A percentile compares a stretch with the other conserved stretches of the same genome.
These are phyloP conservation scores for Starmera stellimalicola DNA, from an alignment of 1,139 yeast species.

Conservation along the genomic window DNA sequence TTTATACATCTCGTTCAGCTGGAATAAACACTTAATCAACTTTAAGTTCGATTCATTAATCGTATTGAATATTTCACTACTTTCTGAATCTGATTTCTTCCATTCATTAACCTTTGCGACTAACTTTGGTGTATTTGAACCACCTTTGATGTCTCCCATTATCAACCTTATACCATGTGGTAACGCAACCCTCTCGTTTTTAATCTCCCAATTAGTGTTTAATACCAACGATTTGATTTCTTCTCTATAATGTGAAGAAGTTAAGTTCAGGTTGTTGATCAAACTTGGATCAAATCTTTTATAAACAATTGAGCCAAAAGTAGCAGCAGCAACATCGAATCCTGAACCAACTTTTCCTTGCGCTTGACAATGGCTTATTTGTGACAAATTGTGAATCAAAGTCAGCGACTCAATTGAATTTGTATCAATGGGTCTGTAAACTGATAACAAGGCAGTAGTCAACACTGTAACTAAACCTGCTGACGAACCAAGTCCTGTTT, in stretches of 20 bases:
- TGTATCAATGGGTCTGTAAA: conserved; percentile 29
- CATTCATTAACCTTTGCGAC: conserved; percentile 70
- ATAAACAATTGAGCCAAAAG: conserved; percentile 81
- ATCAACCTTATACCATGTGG: conserved; percentile 62
- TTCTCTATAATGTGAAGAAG: conserved; percentile 11
- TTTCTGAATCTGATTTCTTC: conserved; percentile 43
- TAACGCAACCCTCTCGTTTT: conserved; percentile 42
- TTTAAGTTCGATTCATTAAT: conserved; percentile 51
- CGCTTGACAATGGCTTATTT: conserved; percentile 85
- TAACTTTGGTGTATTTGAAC: conserved; percentile 88
- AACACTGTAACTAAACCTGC: conserved; percentile 87
- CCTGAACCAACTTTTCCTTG: conserved; percentile 96
- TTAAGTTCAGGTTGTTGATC: conserved; percentile 31
- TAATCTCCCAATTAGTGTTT: conserved; percentile 47
- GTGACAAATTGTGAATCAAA: conserved; percentile 70
- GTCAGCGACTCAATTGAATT: conserved; percentile 16
- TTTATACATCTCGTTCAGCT: conserved; percentile 27
- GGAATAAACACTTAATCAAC: conserved; percentile 40
- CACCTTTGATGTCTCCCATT: conserved; percentile 91
- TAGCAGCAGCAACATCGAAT: conserved; percentile 93
- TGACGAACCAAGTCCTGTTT: conserved; percentile 93
- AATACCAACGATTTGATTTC: conserved; percentile 34
- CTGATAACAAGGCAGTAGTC: conserved; percentile 56
- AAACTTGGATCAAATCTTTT: conserved; percentile 55
- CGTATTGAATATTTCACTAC: conserved; percentile 41